phyloP scores from a whole-genome alignment of 352 stramenopile genomes.

The Globisporangium polare region DNA sequence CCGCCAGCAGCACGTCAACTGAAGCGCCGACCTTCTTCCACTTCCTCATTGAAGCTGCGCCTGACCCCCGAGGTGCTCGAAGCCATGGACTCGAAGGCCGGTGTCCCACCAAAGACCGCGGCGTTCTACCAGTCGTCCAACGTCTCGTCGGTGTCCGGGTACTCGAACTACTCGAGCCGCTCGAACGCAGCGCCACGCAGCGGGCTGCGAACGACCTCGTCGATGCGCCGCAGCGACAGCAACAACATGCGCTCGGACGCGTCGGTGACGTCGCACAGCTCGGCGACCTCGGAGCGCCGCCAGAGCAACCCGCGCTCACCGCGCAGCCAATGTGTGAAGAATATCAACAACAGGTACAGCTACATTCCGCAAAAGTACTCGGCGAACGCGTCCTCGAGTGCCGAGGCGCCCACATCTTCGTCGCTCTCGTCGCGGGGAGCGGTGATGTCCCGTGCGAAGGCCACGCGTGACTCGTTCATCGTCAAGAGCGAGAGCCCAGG shows the following conservation, averaged over 20 bases:
- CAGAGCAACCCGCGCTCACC: conserved; percentile 27
- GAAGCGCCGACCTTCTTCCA: background rate
- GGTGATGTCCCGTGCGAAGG: conserved; percentile 59
- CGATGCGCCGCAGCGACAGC: conserved; percentile 1
- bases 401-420: conserved; percentile 22
- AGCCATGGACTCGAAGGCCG: conserved; percentile 52
- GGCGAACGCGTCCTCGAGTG: conserved; percentile 22
- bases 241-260: conserved; percentile 30
- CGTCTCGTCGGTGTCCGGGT: conserved; percentile 58
- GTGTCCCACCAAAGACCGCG: conserved; percentile 37
- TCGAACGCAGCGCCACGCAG: conserved; percentile 26
- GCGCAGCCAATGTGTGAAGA: conserved; percentile 40
- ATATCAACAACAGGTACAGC: conserved; percentile 61
- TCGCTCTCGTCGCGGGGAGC: conserved; percentile 67
- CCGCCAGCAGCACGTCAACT: conserved; percentile 10
- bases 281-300: conserved; percentile 36
- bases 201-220: conserved; percentile 1
- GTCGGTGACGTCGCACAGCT: conserved; percentile 58
- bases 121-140: conserved; percentile 59
- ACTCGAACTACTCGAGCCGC: conserved; percentile 46
- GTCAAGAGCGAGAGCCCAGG: conserved; percentile 64
- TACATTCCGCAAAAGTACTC: conserved; percentile 65
- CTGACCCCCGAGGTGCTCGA: conserved; percentile 56
- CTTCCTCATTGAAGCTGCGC: conserved; percentile 32
- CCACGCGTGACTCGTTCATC: conserved; percentile 68